phyloP scores from a whole-genome alignment of 345 rosid species.

The Salix exigua region DNA sequence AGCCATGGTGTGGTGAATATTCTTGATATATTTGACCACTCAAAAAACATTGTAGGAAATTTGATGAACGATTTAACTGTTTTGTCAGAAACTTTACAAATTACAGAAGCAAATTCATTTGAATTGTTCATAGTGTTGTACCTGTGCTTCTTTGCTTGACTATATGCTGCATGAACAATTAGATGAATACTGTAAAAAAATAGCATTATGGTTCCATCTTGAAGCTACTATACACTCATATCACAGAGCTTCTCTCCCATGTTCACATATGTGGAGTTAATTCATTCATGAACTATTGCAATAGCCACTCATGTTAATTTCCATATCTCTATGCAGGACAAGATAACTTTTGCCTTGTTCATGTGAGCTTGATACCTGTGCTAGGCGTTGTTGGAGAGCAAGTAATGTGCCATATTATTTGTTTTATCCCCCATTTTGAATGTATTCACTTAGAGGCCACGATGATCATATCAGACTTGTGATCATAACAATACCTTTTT shows the following conservation, averaged over 20 bases:
- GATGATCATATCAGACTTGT: background rate
- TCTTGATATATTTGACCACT: background rate
- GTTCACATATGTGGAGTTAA: background rate
- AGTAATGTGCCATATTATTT: constrained; percentile 8
- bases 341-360: constrained; percentile 32
- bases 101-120: background rate
- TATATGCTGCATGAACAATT: background rate
- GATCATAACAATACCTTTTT: background rate
- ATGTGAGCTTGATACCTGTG: constrained; percentile 37
- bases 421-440: background rate
- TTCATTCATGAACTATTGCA: background rate
- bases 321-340: constrained; percentile 31
- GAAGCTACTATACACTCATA: background rate
- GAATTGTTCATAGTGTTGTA: background rate
- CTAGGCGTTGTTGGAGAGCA: constrained; percentile 37
- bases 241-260: background rate
- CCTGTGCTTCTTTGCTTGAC: background rate
- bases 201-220: background rate
- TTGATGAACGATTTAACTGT: background rate
- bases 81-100: background rate
- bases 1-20: background rate
- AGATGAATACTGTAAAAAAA: background rate
- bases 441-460: background rate
- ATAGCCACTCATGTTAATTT: constrained; percentile 18
- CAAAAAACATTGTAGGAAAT: background rate